Evolutionary conservation across 2,329 filamentous ascomycete genomes (phyloP), one percentile per base, ranked within the genome.

Genomic region (Arthrobotrys musiformis): DNA sequence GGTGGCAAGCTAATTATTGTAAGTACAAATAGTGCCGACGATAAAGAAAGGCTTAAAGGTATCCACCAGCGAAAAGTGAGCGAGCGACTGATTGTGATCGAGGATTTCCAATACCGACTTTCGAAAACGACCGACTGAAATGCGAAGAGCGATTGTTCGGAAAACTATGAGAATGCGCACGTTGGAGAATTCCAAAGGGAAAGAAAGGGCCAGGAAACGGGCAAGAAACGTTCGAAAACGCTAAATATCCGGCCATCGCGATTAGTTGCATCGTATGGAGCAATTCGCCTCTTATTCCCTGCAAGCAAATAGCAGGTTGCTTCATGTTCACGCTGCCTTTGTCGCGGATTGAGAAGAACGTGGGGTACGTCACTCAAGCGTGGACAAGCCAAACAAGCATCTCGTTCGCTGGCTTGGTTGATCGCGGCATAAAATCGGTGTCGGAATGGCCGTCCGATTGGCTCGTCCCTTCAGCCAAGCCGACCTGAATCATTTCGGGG

Each of bases 271-370:
- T n/a, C n/a, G 11, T 24, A 35, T 58, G 28, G 42, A 48, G 52
- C 46, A 56, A 64, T 63, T 42, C 67, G 40, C 37, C 54, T 58
- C 54, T 58, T 58, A 40, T 58, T 40, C 35, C 58, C 58, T 46
- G 58, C 24, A 19, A 28, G 13, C 9, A n/a, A n/a, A n/a, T n/a
- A n/a, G n/a, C n/a, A n/a, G n/a, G n/a, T n/a, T n/a, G 8, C 30
- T 40, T 40, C 54, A 58, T 19, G 19, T 40, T 58, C 2, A 40
- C 46, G 58, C 37, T 62, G 58, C 58, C 37, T 46, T 62, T 62
- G 68, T 72, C 35, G 68, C 56, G 37, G 68, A 64, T 72, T 72
- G 56, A 72, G 26, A 46, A 72, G 26, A 58, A 40, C 58, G 68
- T 64, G 68, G 68, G 58, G 46, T 61, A 62, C 66, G 54, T 70